Evolutionary conservation across 192 early-diverging fungal species (phyloP).

Genomic region (Allomyces macrogynus): DNA sequence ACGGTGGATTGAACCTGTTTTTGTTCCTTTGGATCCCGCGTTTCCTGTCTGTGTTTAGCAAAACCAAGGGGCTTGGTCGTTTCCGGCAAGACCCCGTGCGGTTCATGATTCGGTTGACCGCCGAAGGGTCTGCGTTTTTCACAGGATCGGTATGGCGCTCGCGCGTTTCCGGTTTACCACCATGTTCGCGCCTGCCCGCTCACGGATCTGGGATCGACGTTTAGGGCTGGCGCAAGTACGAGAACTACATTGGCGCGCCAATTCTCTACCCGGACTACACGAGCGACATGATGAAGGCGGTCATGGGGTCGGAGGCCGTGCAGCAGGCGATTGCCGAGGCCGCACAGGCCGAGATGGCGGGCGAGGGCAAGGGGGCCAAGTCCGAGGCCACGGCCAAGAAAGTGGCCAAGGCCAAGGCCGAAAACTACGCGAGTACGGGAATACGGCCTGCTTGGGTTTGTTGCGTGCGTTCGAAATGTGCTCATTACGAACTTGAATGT

Average conservation of each 20-base stretch:
- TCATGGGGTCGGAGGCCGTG: constrained; percentile 11
- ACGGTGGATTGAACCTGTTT: too few relatives aligned
- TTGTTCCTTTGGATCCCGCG: too few relatives aligned
- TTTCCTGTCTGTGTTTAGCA: not conserved
- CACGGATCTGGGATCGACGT: too few relatives aligned
- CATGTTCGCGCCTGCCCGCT: too few relatives aligned
- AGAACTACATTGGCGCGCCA: constrained; percentile 46
- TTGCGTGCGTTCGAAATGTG: constrained; percentile 30
- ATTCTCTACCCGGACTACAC: constrained; percentile 49
- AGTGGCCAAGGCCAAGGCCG: constrained; percentile 1
- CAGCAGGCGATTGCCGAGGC: constrained; percentile 12
- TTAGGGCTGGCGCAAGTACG: constrained; percentile 62
- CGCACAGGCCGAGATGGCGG: constrained; percentile 16
- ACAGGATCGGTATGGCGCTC: not conserved
- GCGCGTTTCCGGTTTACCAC: too few relatives aligned
- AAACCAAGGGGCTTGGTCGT: not conserved
- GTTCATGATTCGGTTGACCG: not conserved
- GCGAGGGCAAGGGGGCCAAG: constrained; percentile 15
- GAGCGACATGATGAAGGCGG: constrained; percentile 23
- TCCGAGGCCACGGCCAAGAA: constrained; percentile 14
- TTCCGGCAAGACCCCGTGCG: not conserved
- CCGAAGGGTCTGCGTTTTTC: not conserved
- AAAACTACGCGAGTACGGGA: constrained; percentile 10
- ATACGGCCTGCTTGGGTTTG: constrained; percentile 26
- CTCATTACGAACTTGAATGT: constrained; percentile 22